A percentile compares a stretch with the other conserved stretches of the same genome.
Evolutionary conservation across 352 stramenopile species (phyloP).

Genomic region (Plasmopara halstedii): DNA sequence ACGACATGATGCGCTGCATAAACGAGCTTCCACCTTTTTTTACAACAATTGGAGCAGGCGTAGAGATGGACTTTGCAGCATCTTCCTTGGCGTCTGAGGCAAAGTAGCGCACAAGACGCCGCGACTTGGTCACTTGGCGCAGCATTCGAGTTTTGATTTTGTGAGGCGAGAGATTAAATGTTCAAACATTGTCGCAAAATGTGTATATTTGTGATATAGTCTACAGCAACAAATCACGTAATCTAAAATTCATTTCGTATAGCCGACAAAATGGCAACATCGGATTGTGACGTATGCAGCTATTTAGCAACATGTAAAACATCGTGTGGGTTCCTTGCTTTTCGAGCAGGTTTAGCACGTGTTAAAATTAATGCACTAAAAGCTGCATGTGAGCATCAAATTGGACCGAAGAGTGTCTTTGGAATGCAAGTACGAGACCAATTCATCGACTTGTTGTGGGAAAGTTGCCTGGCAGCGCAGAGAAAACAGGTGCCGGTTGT

Average conservation of each 20-base stretch:
- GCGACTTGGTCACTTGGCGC: slow-evolving; percentile 21
- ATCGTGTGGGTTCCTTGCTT: slow-evolving; percentile 1
- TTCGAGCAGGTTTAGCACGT: slow-evolving; percentile 1
- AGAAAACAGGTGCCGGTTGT: background rate
- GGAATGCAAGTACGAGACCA: slow-evolving; percentile 9
- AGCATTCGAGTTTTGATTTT: slow-evolving; percentile 13
- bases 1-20: slow-evolving; percentile 59
- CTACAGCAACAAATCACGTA: too few relatives aligned
- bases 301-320: background rate
- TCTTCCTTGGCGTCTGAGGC: slow-evolving; percentile 51
- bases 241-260: background rate
- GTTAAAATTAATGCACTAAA: slow-evolving; percentile 1
- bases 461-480: background rate
- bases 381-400: slow-evolving; percentile 1
- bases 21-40: slow-evolving; percentile 60
- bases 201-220: too few relatives aligned
- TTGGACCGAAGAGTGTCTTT: background rate
- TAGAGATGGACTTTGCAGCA: slow-evolving; percentile 10
- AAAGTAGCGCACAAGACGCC: slow-evolving; percentile 39
- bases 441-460: slow-evolving; percentile 2
- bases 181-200: too few relatives aligned
- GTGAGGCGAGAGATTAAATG: background rate
- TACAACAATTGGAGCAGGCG: slow-evolving; percentile 22
- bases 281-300: slow-evolving; percentile 1
- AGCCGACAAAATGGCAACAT: background rate